These are phyloP conservation scores for Xylaria sp. DNA, from an alignment of 2,329 filamentous ascomycete species.

Conservation along the genomic window DNA sequence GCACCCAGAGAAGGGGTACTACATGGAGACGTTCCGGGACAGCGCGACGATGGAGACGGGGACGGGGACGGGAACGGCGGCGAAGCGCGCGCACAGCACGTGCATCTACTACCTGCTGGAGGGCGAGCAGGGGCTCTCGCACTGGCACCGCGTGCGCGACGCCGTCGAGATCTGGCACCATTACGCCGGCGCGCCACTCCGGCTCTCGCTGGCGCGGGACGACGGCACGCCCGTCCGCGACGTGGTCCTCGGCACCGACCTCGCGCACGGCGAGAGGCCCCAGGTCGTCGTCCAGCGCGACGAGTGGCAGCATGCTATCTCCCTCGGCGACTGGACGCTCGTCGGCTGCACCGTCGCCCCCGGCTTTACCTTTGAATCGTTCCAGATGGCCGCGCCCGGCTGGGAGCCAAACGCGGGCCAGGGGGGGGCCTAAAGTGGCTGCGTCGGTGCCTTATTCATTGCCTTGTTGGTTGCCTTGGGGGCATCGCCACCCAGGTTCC, in stretches of 20 bases:
- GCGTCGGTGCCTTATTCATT: no score
- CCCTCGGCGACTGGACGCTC: conserved; percentile 54
- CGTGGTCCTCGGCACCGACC: conserved; percentile 47
- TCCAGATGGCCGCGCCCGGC: conserved; percentile 37
- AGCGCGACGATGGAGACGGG: conserved; percentile 1
- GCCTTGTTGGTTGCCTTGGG: no score
- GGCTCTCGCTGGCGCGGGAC: conserved; percentile 49
- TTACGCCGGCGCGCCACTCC: conserved; percentile 57
- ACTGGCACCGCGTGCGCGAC: conserved; percentile 56
- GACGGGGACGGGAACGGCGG: conserved; percentile 15
- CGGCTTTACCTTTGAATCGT: conserved; percentile 36
- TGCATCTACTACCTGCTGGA: conserved; percentile 60
- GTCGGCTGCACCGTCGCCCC: conserved; percentile 45
- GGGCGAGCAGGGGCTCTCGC: conserved; percentile 48
- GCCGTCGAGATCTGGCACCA: conserved; percentile 58
- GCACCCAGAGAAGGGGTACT: conserved; percentile 57
- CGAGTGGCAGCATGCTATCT: conserved; percentile 55
- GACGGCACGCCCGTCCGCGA: conserved; percentile 48
- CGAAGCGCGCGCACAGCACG: conserved; percentile 51
- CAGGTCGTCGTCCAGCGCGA: conserved; percentile 48
- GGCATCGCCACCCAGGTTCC: no score
- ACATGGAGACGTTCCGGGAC: conserved; percentile 50
- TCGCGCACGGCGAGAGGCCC: conserved; percentile 48
- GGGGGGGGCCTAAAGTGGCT: neutral
- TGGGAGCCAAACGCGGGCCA: conserved; percentile 33